Base-by-base conservation (phyloP, 1,284 basidiomycete species). In the Cystobasidium sp. region DNA sequence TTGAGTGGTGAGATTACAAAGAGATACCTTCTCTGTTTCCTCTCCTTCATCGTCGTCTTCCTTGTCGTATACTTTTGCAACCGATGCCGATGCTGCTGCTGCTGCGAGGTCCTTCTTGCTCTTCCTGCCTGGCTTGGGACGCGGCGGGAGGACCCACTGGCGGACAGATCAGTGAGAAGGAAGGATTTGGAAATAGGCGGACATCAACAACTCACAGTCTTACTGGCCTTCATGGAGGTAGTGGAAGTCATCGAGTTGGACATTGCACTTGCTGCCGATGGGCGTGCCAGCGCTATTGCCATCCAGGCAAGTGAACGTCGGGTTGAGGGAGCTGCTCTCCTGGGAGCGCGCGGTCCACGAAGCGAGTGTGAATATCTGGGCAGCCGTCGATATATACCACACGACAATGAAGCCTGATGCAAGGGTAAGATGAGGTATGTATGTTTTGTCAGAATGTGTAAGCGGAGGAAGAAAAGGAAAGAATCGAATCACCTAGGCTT, bases 121-220 rank as follows among this genome's bases (percentile, higher is more conserved):
- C 67, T 79, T 79, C 41, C 78, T 62, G 3, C 78, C 78, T 0
- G 79, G 79, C 75, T 80, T 80, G 7, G 78, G 76, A 14, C 79
- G 68, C 1, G 78, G 76, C 16, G 79, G 79, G 0, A 80, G 76
- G 37, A 79, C 68, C 79, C 79, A 80, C 65, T 80, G 63, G 24
- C 24, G 18, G 39, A 41, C 1, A 31, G 31, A 46, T 24, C 14
- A n/a, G 12, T 37, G 44, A 7, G 20, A 51, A 8, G 31, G 0
- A 44, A 10, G 3, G 41, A 44, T 3, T 46, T 16, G 0, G 7
- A 41, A 39, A 22, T 59, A 22, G 9, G 20, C 12, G 46, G 12
- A 51, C 37, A 37, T 1, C 10, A 6, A 46, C 39, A n/a, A 41
- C 70, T 63, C 51, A 73, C 70, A n/a, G 70, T 73, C 62, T 73